Evolutionary conservation across 257 asterid genomes (phyloP), one percentile per base, ranked within the genome.

Genomic region (Solanum paucissectum): DNA sequence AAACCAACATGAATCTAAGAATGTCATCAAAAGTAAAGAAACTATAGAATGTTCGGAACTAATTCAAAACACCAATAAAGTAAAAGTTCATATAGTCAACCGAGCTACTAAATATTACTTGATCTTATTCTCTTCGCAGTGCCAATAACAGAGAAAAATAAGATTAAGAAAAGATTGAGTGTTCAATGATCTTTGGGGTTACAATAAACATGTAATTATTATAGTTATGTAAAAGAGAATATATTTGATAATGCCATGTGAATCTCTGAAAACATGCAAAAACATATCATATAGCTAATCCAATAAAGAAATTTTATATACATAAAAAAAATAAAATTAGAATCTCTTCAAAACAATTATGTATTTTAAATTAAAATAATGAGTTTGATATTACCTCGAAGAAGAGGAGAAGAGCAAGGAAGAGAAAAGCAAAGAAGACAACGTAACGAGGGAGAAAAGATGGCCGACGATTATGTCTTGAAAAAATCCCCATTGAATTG

Each of bases 391-490:
- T 64, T 64, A 88, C 97, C 95, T 94, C 91, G 42, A 91, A 89
- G 29, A 92, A 87, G 83, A 94, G 87, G 87, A 91, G 91, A 60
- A 90, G 38, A 69, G 91, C 32, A 60, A 93, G 89, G 85, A 87
- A 89, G 83, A 91, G 18, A 25, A 90, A 66, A 21, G 90, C 90
- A 21, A 89, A 42, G 91, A 90, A 9, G 42, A 91, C 4, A 87
- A 90, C 27, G 73, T 86, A 88, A 60, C 95, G 95, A 68, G 94
- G 95, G 12, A 91, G 44, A 83, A 83, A 86, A 42, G 89, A 32
- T 83, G 69, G 84, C 55, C 82, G 87, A 44, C 84, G 88, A 79
- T 5, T 62, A 69, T 87, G 91, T 23, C 87, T 49, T 85, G 91
- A 85, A 25, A 85, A 33, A 33, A 88, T 87, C 9, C 92, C 92